Base-by-base conservation (phyloP, 805 yeast species). In the Suhomyces sp. region DNA sequence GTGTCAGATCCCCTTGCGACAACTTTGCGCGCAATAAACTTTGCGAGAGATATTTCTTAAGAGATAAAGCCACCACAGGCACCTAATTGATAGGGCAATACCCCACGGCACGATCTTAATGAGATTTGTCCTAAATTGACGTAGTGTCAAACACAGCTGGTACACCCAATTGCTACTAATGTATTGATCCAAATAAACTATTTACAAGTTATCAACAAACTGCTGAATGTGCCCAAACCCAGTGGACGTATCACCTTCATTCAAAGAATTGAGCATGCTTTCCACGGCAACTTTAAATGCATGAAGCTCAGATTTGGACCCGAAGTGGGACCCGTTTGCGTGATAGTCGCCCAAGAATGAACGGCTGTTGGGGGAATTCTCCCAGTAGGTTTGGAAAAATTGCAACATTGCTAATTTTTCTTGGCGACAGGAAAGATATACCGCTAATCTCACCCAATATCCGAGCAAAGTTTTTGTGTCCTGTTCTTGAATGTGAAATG, bases 181-280 rank as follows among this genome's bases (percentile, higher is more conserved):
- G 15, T n/a, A 12, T 31, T 19, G 22, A 24, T 17, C 40, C 15
- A 29, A 15, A 8, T 29, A 13, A 22, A 12, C 44, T 47, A 42
- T 42, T 33, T 46, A 42, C 45, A 48, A 42, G 19, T 13, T 15
- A 6, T 45, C 50, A 12, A 57, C 48, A 51, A 60, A 61, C 38
- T 42, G 47, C 47, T 48, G 12, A 84, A 84, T 64, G 61, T 82
- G 53, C 84, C 82, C 19, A 68, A 73, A 33, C 56, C 68, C 4
- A 62, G 77, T 46, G 80, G 79, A 17, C 61, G 76, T 10, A 54
- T 80, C 45, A 77, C 74, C 9, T 64, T 81, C 17, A 48, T 46
- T 47, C 54, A 67, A 55, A n/a, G 54, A 44, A 5, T 51, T 47
- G 42, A 66, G 52, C 49, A 70, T 59, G 12, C 35, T 31, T 12